Base-by-base conservation (phyloP, 495 filamentous ascomycete genomes). In the Penicillium turbatum region DNA sequence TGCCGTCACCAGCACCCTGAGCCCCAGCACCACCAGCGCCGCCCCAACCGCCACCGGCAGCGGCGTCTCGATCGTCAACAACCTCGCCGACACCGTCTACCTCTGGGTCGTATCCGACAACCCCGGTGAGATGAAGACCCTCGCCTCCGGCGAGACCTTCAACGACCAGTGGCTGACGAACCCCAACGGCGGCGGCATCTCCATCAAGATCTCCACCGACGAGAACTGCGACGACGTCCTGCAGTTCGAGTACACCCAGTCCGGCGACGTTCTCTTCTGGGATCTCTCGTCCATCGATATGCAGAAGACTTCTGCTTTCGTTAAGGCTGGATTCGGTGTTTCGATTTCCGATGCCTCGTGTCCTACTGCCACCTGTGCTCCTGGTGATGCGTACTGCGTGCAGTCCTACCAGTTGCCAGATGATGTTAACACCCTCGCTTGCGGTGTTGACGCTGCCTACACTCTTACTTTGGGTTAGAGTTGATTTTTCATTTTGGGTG, bases 171-270 rank as follows among this genome's bases (percentile, higher is more conserved):
- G 63, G 63, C 52, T 64, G 24, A 69, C 58, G 53, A 70, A 65
- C 59, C 46, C 68, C 48, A 62, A 70, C 57, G 71, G 71, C 34
- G 67, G 69, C 37, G 71, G 71, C 39, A 59, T 74, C 53, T 76
- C 72, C 26, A 70, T 76, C 61, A 76, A 76, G 62, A 58, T 76
- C 47, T 57, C 68, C 31, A 73, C 72, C 40, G 51, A 47, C 35
- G 34, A 48, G 26, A 2, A 32, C 30, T 51, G 49, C 30, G 48
- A 44, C 54, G 62, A 59, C 48, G 67, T 76, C 12, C 60, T 76
- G 5, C 72, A 76, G 57, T 77, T 69, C 60, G 74, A 77, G 62
- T 77, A 77, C 67, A 75, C 74, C 62, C 31, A 65, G 57, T 38
- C 57, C 32, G 66, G 61, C 17, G 56, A 66, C 17, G 70, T 60